Evolutionary conservation across 768 basidiomycete genomes (phyloP), one percentile per base, ranked within the genome.

Genomic region (Boletus eberwhitei): DNA sequence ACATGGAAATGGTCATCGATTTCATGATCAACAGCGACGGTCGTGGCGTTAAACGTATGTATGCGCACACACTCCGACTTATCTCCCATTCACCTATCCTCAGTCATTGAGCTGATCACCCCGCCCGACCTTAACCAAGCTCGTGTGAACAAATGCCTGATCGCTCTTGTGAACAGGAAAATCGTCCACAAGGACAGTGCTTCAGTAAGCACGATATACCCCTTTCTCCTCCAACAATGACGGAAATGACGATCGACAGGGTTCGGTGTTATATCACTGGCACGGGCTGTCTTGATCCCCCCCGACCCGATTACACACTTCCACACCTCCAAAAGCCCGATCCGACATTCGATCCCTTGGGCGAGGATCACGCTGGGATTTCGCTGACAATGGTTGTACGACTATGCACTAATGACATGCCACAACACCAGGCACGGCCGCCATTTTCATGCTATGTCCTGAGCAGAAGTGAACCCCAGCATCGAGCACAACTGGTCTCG

Each of bases 101-200:
- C 4, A 96, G 93, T 95, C 22, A 72, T 80, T 31, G 89, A 92
- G 52, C 77, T 95, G 51, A 80, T 94, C 61, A 79, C 77, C 39
- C 85, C 85, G 2, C 90, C 92, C 0, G 90, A 93, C 58, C 79
- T 96, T 36, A 90, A 86, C 49, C 93, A 96, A 74, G 88, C 93
- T 8, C 80, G 90, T 40, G 94, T 93, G 39, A 96, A 97, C 71
- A 95, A 93, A 68, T 96, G 93, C 61, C 77, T 98, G 36, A 93
- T 98, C 49, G 91, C 93, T 2, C 75, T 98, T 8, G 93, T 95
- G 5, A 88, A 87, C 65, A 80, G 90, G 46, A 96, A 95, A 66
- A 79, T 90, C 19, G 89, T 93, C 1, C 77, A 75, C 52, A 95
- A 94, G 70, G 85, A 89, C 40, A 89, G 77, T 46, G 75, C 74